phyloP scores from a whole-genome alignment of 1,139 yeast species.

The Groenewaldozyma auringiensis region DNA sequence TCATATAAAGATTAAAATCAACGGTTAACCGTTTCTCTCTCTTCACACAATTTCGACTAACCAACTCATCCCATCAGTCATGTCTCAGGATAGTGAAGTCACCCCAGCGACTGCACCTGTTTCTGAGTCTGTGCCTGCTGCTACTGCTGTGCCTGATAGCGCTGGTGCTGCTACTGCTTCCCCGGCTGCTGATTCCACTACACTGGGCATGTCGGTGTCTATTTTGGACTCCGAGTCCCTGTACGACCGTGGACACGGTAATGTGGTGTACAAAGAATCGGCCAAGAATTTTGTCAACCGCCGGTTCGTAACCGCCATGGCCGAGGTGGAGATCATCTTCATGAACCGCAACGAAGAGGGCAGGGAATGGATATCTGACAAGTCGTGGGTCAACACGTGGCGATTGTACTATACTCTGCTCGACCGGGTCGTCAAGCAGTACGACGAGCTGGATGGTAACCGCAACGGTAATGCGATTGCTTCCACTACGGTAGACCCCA shows the following conservation, averaged over 20 bases:
- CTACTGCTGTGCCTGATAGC: too few relatives aligned
- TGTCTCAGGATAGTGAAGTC: too few relatives aligned
- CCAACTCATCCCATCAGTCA: too few relatives aligned
- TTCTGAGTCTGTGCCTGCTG: too few relatives aligned
- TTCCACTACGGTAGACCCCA: not conserved
- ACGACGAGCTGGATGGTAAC: not conserved
- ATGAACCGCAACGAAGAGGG: constrained; percentile 9
- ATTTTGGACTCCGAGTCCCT: constrained; percentile 3
- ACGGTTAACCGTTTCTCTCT: too few relatives aligned
- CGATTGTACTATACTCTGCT: constrained; percentile 20
- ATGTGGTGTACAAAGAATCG: constrained; percentile 17
- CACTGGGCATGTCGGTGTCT: too few relatives aligned
- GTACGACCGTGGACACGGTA: not conserved
- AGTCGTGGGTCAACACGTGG: constrained; percentile 21
- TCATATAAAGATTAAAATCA: too few relatives aligned
- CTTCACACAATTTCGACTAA: too few relatives aligned
- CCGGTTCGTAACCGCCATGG: constrained; percentile 17
- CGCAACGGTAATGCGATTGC: not conserved
- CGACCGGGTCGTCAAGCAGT: constrained; percentile 15
- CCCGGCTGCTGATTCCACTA: too few relatives aligned
- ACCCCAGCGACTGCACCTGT: too few relatives aligned
- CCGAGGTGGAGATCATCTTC: constrained; percentile 16
- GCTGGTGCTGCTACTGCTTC: too few relatives aligned
- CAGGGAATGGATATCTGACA: constrained; percentile 12
- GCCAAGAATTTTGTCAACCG: constrained; percentile 22